Percentiles rank a stretch among this genome's conserved stretches.
Conservation (phyloP, 352 stramenopile species). For the Phytopythium vexans region DNA sequence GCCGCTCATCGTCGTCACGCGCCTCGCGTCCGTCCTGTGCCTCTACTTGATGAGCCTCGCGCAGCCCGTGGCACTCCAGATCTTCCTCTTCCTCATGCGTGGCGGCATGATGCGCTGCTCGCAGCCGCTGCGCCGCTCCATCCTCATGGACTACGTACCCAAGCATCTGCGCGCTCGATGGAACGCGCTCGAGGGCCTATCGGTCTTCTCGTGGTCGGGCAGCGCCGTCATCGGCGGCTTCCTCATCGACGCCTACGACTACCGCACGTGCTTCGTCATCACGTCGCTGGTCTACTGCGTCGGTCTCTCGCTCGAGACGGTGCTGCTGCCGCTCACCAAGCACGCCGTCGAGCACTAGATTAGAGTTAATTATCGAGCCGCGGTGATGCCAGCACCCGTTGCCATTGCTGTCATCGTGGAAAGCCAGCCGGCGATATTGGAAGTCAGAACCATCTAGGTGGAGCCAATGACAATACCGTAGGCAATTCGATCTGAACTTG, state of each 20-base stretch:
- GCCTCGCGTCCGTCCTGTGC: slow-evolving; percentile 50
- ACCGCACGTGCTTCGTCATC: slow-evolving; percentile 80
- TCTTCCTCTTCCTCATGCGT: slow-evolving; percentile 70
- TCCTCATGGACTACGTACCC: slow-evolving; percentile 80
- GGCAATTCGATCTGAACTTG: too few relatives aligned
- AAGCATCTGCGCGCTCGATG: slow-evolving; percentile 71
- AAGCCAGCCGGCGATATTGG: too few relatives aligned
- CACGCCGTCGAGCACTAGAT: slow-evolving; percentile 36
- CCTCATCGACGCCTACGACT: slow-evolving; percentile 74
- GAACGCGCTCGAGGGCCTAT: slow-evolving; percentile 73
- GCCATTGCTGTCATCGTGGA: too few relatives aligned
- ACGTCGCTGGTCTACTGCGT: slow-evolving; percentile 64
- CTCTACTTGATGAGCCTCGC: slow-evolving; percentile 66
- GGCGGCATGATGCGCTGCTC: slow-evolving; percentile 84
- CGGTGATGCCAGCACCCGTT: too few relatives aligned
- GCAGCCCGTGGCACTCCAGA: slow-evolving; percentile 49
- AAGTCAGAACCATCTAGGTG: too few relatives aligned
- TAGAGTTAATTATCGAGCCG: neutral
- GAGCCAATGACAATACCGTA: too few relatives aligned
- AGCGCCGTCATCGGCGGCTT: slow-evolving; percentile 76
- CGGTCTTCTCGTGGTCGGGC: slow-evolving; percentile 78
- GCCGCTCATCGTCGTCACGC: slow-evolving; percentile 70
- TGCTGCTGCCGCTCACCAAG: slow-evolving; percentile 62
- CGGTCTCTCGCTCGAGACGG: slow-evolving; percentile 50
- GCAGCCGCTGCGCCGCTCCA: slow-evolving; percentile 67